A percentile compares a stretch with the other conserved stretches of the same genome.
Conservation (phyloP, 331 rosid genomes). For the Stylosanthes scabra region DNA sequence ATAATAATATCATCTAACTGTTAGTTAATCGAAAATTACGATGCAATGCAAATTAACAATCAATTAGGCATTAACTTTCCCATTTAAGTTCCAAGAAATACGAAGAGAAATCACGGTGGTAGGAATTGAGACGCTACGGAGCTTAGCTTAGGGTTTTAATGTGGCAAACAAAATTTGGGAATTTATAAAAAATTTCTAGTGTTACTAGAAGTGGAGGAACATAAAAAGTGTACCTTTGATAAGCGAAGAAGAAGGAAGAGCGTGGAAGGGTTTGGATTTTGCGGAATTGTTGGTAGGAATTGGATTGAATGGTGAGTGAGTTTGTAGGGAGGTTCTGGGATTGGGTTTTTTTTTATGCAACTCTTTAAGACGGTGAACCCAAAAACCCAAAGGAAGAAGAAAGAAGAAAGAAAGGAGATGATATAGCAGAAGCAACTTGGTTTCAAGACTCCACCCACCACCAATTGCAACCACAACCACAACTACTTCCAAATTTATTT, state of each 20-base stretch:
- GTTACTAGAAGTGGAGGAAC: not conserved
- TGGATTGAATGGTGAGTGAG: not conserved
- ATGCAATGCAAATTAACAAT: not conserved
- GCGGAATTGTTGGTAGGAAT: not conserved
- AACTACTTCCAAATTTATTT: too few species aligned
- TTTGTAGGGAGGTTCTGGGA: too few species aligned
- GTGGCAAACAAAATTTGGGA: not conserved
- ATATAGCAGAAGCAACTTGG: not conserved
- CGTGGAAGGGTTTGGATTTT: not conserved
- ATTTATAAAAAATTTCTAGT: not conserved
- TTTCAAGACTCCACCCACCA: too few species aligned
- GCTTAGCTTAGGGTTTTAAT: too few species aligned
- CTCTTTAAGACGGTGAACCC: not conserved
- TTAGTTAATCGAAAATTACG: not conserved
- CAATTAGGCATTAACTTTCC: not conserved
- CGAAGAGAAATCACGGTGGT: too few species aligned
- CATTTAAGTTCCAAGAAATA: too few species aligned
- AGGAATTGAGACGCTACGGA: too few species aligned
- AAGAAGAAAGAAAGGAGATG: not conserved
- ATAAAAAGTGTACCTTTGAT: not conserved
- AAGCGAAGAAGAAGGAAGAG: not conserved
- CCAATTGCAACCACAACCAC: too few species aligned
- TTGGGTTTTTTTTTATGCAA: not conserved
- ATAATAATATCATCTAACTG: constrained; percentile 25
- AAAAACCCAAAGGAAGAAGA: not conserved